phyloP scores from a whole-genome alignment of 176 grass and related monocot genomes.

The Raddia distichophylla region DNA sequence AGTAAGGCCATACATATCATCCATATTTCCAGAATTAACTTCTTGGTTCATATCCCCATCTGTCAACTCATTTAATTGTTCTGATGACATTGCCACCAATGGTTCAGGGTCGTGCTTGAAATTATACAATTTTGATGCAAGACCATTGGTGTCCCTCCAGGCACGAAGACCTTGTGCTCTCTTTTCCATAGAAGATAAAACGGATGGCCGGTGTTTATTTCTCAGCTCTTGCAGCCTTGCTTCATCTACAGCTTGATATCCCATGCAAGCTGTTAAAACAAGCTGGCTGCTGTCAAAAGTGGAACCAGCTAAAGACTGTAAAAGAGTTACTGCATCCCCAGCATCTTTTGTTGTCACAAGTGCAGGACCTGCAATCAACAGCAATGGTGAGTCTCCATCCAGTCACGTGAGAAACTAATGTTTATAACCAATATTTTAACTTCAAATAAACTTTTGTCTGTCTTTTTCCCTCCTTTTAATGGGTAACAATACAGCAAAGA shows the following conservation, averaged over 20 bases:
- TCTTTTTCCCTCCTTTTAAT: not conserved
- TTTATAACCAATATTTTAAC: slow-evolving; percentile 10
- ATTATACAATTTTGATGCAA: slow-evolving; percentile 87
- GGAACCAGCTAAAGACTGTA: slow-evolving; percentile 92
- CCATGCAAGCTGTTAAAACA: slow-evolving; percentile 97
- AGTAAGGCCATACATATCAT: slow-evolving; percentile 64
- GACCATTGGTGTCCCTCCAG: slow-evolving; percentile 77
- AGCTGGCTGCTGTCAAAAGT: slow-evolving; percentile 99
- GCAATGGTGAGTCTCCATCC: slow-evolving; percentile 24
- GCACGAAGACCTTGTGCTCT: slow-evolving; percentile 70
- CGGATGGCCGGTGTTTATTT: slow-evolving; percentile 85
- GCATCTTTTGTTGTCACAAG: slow-evolving; percentile 96
- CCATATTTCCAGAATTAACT: slow-evolving; percentile 44
- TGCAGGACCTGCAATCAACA: slow-evolving; percentile 74
- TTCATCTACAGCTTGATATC: slow-evolving; percentile 89
- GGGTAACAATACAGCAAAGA: slow-evolving; percentile 38
- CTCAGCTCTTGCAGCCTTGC: slow-evolving; percentile 74
- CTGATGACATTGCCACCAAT: slow-evolving; percentile 66
- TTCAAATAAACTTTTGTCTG: not conserved
- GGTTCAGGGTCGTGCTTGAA: slow-evolving; percentile 76
- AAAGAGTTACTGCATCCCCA: slow-evolving; percentile 95
- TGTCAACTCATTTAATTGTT: slow-evolving; percentile 42
- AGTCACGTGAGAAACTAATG: not conserved
- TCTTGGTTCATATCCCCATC: slow-evolving; percentile 59
- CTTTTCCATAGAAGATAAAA: slow-evolving; percentile 90